phyloP scores from a whole-genome alignment of 139 green algal genomes.

The Chlamydomonas eustigma region DNA sequence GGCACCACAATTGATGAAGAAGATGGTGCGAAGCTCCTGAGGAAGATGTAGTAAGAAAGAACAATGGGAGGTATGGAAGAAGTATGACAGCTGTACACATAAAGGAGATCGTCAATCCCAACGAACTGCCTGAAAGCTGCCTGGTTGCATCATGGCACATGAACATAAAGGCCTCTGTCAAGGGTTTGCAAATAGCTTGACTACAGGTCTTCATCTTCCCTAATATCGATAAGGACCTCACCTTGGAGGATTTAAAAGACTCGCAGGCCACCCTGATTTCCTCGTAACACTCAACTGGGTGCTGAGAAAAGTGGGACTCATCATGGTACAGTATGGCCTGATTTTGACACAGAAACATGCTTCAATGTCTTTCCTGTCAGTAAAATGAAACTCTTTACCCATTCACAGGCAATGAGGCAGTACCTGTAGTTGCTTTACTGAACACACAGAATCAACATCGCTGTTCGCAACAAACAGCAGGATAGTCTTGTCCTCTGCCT shows the following conservation, averaged over 20 bases:
- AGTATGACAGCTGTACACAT: too few species aligned
- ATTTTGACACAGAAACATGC: too few species aligned
- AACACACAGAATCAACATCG: conserved; percentile 67
- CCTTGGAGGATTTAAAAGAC: background rate
- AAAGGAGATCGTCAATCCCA: too few species aligned
- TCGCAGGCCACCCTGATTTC: conserved; percentile 37
- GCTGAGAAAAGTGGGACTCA: conserved; percentile 31
- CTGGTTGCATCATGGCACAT: too few species aligned
- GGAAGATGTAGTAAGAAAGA: background rate
- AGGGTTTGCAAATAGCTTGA: too few species aligned
- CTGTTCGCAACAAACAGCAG: conserved; percentile 57
- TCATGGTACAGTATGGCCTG: conserved; percentile 42
- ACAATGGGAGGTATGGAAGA: background rate
- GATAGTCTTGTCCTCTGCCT: conserved; percentile 59
- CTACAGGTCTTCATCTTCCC: too few species aligned
- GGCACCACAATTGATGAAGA: conserved; percentile 87
- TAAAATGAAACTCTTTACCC: too few species aligned
- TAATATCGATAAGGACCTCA: too few species aligned
- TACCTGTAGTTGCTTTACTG: conserved; percentile 65
- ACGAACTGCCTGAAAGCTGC: too few species aligned
- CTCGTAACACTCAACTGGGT: conserved; percentile 51
- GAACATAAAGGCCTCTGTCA: too few species aligned
- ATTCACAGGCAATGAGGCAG: too few species aligned
- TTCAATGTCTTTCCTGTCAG: too few species aligned
- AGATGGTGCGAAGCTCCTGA: conserved; percentile 53